Conservation (phyloP, 305 asterid genomes). For the Caryopteris hybrid region DNA sequence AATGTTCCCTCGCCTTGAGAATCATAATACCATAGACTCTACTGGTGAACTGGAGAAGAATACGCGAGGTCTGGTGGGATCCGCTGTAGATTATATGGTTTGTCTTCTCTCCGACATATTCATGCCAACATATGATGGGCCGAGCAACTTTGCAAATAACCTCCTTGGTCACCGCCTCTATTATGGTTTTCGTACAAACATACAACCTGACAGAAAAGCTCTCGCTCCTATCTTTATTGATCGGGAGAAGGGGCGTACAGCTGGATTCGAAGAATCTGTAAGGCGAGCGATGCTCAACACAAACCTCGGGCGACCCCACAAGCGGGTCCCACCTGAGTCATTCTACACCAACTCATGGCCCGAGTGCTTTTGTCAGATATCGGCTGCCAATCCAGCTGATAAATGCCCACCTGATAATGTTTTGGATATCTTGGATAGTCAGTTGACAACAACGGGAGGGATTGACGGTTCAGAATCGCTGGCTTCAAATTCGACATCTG, state of each 20-base stretch:
- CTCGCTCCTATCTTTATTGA: slow-evolving; percentile 79
- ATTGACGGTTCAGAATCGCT: slow-evolving; percentile 27
- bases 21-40: slow-evolving; percentile 72
- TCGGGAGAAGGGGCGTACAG: slow-evolving; percentile 60
- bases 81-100: slow-evolving; percentile 98
- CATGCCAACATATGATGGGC: slow-evolving; percentile 98
- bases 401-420: slow-evolving; percentile 66
- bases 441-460: slow-evolving; percentile 34
- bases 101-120: slow-evolving; percentile 90
- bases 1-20: slow-evolving; percentile 80
- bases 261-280: slow-evolving; percentile 69
- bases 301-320: slow-evolving; percentile 91
- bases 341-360: slow-evolving; percentile 97
- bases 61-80: slow-evolving; percentile 70
- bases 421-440: slow-evolving; percentile 49
- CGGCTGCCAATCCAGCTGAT: slow-evolving; percentile 64
- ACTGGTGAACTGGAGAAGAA: slow-evolving; percentile 76
- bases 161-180: slow-evolving; percentile 96
- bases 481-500: slow-evolving; percentile 35
- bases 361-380: slow-evolving; percentile 83
- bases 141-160: slow-evolving; percentile 93
- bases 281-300: slow-evolving; percentile 68
- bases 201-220: slow-evolving; percentile 80
- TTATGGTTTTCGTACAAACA: slow-evolving; percentile 85
- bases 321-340: slow-evolving; percentile 79